Conservation (phyloP, 2,329 filamentous ascomycete species). For the Hortaea werneckii region DNA sequence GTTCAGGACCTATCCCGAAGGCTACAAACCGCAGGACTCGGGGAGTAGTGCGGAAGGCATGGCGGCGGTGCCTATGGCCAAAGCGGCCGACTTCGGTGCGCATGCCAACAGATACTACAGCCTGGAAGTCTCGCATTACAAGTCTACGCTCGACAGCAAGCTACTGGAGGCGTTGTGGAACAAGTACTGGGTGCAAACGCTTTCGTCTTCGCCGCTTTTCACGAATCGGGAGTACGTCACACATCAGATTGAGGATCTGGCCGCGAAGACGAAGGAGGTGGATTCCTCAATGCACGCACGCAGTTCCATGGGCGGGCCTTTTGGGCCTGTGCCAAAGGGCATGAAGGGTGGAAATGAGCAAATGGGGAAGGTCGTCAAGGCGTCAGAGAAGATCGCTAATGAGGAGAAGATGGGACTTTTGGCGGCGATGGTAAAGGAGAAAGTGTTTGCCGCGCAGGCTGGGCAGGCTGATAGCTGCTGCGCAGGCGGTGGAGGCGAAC, state of each 20-base stretch:
- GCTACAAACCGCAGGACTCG: constrained; percentile 48
- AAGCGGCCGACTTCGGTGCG: constrained; percentile 91
- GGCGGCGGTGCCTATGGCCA: constrained; percentile 76
- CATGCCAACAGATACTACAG: constrained; percentile 86
- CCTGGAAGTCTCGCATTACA: constrained; percentile 86
- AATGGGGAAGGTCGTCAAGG: constrained; percentile 50
- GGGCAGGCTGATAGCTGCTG: constrained; percentile 2
- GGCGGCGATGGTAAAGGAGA: constrained; percentile 53
- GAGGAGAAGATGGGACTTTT: constrained; percentile 55
- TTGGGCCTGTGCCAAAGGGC: constrained; percentile 9
- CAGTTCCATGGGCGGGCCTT: constrained; percentile 6
- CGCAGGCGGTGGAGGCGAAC: constrained; percentile 9
- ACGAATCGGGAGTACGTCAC: constrained; percentile 89
- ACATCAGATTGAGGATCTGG: constrained; percentile 83
- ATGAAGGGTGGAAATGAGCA: constrained; percentile 35
- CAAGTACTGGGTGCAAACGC: constrained; percentile 97
- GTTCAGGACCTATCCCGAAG: constrained; percentile 79
- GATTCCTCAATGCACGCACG: constrained; percentile 25
- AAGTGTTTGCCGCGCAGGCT: constrained; percentile 40
- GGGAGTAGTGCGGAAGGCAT: constrained; percentile 45
- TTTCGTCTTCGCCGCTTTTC: constrained; percentile 81
- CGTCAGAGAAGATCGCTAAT: constrained; percentile 50
- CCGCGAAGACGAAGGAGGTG: constrained; percentile 59
- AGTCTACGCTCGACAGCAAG: constrained; percentile 79
- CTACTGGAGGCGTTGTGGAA: constrained; percentile 89